phyloP scores from a whole-genome alignment of 2,329 filamentous ascomycete genomes.

The Trichothecium roseum region DNA sequence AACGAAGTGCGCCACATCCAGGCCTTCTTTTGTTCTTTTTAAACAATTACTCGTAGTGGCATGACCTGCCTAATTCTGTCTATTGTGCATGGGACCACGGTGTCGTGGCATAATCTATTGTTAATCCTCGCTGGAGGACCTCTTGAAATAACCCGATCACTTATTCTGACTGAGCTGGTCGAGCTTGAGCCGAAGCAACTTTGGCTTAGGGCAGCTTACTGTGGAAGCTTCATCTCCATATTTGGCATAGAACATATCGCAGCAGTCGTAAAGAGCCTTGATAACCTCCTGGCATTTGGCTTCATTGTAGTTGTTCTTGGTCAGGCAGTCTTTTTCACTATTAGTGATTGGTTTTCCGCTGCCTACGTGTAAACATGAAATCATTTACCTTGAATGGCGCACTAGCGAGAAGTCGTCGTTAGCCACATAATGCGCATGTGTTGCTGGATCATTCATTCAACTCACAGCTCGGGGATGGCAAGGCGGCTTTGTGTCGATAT shows the following conservation, averaged over 20 bases:
- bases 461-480: conserved; percentile 7
- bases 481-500: conserved; percentile 6
- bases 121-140: not conserved
- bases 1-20: conserved; percentile 34
- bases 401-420: conserved; percentile 2
- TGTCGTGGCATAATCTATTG: too few species aligned
- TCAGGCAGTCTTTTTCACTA: conserved; percentile 62
- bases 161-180: conserved; percentile 52
- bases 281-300: conserved; percentile 69
- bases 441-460: not conserved
- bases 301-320: conserved; percentile 77
- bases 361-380: not conserved
- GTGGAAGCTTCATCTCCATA: conserved; percentile 68
- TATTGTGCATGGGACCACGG: too few species aligned
- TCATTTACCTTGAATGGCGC: conserved; percentile 8
- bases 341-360: not conserved
- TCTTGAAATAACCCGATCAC: conserved; percentile 1
- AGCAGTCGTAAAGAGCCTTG: conserved; percentile 87
- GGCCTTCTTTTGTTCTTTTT: not conserved
- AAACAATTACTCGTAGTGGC: not conserved
- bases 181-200: conserved; percentile 72
- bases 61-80: too few species aligned
- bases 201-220: conserved; percentile 77
- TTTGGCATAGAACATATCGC: conserved; percentile 73
- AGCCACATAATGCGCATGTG: not conserved